phyloP scores from a whole-genome alignment of 2,329 filamentous ascomycete species.

The Aspergillus sp. region DNA sequence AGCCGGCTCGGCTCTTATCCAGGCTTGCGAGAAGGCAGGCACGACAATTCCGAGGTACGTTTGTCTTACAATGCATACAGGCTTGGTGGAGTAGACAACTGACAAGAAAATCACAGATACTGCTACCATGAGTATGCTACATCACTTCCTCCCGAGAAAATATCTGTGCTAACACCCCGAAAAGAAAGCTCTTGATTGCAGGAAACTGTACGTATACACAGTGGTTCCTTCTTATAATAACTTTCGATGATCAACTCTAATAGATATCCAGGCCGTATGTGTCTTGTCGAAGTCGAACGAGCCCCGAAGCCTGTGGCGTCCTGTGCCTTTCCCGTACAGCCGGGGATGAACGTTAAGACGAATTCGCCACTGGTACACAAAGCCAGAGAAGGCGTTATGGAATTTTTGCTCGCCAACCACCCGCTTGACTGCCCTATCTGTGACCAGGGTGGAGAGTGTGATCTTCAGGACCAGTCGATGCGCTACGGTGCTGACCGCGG shows the following conservation, averaged over 20 bases:
- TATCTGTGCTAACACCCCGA: conserved; percentile 18
- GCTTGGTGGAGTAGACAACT: conserved; percentile 1
- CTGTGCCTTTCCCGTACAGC: conserved; percentile 96
- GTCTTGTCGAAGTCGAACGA: conserved; percentile 93
- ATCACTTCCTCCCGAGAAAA: conserved; percentile 12
- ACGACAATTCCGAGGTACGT: conserved; percentile 70
- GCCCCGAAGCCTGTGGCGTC: conserved; percentile 96
- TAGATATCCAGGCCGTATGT: conserved; percentile 63
- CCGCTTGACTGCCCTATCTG: conserved; percentile 95
- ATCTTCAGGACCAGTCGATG: conserved; percentile 99
- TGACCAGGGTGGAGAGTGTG: conserved; percentile 97
- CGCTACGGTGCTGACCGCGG: conserved; percentile 93
- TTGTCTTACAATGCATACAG: conserved; percentile 10
- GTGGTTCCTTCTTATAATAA: not conserved
- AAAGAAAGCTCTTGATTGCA: conserved; percentile 93
- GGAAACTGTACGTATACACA: conserved; percentile 63
- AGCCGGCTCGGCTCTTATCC: conserved; percentile 95
- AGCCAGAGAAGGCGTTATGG: conserved; percentile 97
- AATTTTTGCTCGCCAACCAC: conserved; percentile 94
- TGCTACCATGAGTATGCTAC: conserved; percentile 88
- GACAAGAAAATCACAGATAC: conserved; percentile 56
- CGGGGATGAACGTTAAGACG: conserved; percentile 98
- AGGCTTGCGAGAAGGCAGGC: conserved; percentile 98
- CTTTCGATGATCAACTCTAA: conserved; percentile 3
- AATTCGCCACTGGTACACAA: conserved; percentile 95